These are phyloP conservation scores for Xylaria bambusicola DNA, from an alignment of 495 filamentous ascomycete genomes.

Conservation along the genomic window DNA sequence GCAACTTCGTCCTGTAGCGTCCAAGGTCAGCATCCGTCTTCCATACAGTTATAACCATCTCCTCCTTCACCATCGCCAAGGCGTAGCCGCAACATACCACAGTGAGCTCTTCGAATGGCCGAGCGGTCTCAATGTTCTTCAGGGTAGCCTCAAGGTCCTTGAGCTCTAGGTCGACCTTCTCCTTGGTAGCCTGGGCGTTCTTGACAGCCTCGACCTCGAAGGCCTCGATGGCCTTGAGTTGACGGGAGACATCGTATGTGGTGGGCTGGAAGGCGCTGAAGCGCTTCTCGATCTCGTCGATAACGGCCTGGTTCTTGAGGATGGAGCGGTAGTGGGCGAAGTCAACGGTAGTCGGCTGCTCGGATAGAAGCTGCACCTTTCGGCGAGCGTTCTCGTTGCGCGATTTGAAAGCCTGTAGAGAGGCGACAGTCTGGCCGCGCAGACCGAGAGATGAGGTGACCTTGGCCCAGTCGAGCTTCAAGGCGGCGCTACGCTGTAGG, in stretches of 20 bases:
- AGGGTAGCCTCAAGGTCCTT: conserved; percentile 89
- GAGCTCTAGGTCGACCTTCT: conserved; percentile 89
- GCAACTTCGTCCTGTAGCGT: conserved; percentile 82
- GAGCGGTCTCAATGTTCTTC: conserved; percentile 93
- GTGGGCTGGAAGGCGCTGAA: conserved; percentile 86
- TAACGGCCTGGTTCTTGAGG: conserved; percentile 90
- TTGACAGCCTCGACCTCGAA: conserved; percentile 97
- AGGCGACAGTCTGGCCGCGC: conserved; percentile 85
- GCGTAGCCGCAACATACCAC: conserved; percentile 69
- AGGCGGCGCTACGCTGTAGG: conserved; percentile 89
- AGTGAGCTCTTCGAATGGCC: conserved; percentile 96
- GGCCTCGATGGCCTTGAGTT: conserved; percentile 95
- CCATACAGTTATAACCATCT: background rate
- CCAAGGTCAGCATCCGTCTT: conserved; percentile 12
- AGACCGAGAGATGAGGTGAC: conserved; percentile 90
- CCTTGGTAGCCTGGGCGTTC: conserved; percentile 95
- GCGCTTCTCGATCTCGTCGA: conserved; percentile 95
- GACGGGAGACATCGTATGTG: conserved; percentile 84
- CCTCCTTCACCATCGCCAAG: conserved; percentile 11
- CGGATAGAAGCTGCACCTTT: conserved; percentile 75
- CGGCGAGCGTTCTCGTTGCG: conserved; percentile 98
- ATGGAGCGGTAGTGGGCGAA: conserved; percentile 87
- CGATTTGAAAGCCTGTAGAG: conserved; percentile 96
- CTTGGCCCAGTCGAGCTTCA: conserved; percentile 98
- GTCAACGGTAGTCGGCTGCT: conserved; percentile 82